Base-by-base conservation (phyloP, 495 filamentous ascomycete species). In the Hypoxylon subgilvum region DNA sequence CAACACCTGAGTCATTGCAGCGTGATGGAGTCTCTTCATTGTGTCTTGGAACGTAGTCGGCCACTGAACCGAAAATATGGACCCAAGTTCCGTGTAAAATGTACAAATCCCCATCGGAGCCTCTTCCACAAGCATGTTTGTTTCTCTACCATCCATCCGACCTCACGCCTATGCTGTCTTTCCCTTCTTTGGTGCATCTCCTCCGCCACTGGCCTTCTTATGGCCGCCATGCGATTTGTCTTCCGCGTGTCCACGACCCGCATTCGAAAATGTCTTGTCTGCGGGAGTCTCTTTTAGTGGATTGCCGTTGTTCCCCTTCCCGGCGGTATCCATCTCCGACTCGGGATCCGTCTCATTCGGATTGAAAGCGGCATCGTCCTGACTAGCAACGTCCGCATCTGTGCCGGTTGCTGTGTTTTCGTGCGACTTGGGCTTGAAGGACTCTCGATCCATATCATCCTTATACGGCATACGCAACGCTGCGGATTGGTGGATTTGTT, bases 371-470 rank as follows among this genome's bases (percentile, higher is more conserved):
- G 68, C 71, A 36, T 75, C 69, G 14, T 61, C 21, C 48, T 76
- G 66, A 21, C 60, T 35, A 7, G 74, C 70, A 2, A 70, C 64
- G 16, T 75, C 72, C 39, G 69, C 66, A 60, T 76, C 75, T 0
- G 64, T 65, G 2, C 67, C 76, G 64, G 67, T 70, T 57, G 57
- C 48, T 1, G 76, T 74, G 51, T 65, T 56, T 32, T 80, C 75
- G 12, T 66, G 62, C 18, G 60, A 17, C 10, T 68, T 62, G 13
- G 76, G 76, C 39, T 74, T 75, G 36, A 80, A 52, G 3, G 69
- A 68, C 23, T 74, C 61, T 25, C 77, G 74, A 64, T 79, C 75
- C 61, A 71, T 68, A 48, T 71, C 60, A 28, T 76, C 70, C 38
- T 76, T 76, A 61, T 71, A 73, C 5, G 72, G 61, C 1, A 21